phyloP scores from a whole-genome alignment of 257 asterid species.

The Apocynum venetum region DNA sequence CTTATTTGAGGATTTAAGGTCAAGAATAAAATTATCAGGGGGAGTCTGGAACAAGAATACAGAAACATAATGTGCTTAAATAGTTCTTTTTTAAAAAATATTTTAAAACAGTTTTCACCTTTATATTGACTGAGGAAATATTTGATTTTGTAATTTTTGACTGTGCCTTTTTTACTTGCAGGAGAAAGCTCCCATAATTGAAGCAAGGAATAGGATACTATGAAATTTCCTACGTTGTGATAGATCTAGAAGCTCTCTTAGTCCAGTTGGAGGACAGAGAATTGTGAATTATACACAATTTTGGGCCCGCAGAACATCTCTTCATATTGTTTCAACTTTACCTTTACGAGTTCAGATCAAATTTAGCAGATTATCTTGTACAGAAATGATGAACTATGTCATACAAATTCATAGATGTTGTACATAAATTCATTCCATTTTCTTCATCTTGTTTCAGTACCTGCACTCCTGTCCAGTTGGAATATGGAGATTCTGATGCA shows the following conservation, averaged over 20 bases:
- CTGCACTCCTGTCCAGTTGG: background rate
- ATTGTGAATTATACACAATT: conserved; percentile 15
- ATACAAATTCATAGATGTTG: background rate
- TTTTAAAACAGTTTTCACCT: too few species aligned
- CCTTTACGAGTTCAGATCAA: background rate
- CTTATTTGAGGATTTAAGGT: too few species aligned
- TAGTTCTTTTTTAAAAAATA: background rate
- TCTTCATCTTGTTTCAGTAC: background rate
- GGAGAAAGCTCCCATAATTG: conserved; percentile 63
- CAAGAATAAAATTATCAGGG: background rate
- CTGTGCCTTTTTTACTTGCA: conserved; percentile 26
- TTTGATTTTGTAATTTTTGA: background rate
- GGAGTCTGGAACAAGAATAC: background rate
- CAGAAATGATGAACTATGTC: background rate
- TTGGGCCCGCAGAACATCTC: conserved; percentile 16
- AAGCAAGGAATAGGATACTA: conserved; percentile 36
- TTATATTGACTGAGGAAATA: background rate
- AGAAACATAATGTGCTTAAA: background rate
- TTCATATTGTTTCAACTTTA: conserved; percentile 10
- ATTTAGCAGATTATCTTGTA: conserved; percentile 4
- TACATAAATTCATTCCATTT: conserved; percentile 9
- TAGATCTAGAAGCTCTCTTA: conserved; percentile 2
- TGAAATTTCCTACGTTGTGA: conserved; percentile 9
- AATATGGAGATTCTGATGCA: background rate
- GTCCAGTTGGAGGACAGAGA: conserved; percentile 8